phyloP scores from a whole-genome alignment of 139 green algal species.

The Chlamydomonas sphaeroides region DNA sequence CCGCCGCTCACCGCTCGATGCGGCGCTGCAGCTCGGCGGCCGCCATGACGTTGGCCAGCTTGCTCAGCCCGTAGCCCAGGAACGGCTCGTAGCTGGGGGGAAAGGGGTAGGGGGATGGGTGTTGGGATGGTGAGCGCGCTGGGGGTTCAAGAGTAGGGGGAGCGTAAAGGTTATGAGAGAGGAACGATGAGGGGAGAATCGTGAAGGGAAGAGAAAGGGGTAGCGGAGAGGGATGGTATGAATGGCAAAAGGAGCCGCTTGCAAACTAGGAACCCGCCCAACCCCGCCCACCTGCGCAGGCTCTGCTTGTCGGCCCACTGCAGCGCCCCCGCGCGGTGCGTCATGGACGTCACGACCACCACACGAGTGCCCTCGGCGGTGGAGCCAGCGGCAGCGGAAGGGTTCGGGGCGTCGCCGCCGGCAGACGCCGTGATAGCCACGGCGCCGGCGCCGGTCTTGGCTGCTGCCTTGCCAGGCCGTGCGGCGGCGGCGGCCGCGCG shows the following conservation, averaged over 20 bases:
- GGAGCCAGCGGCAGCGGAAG: too few species aligned
- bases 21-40: conserved; percentile 65
- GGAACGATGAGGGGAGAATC: too few species aligned
- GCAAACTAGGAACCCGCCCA: neutral
- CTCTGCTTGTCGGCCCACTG: conserved; percentile 61
- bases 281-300: neutral
- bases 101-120: too few species aligned
- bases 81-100: conserved; percentile 54
- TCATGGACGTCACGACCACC: conserved; percentile 63
- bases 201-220: too few species aligned
- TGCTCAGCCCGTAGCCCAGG: conserved; percentile 67
- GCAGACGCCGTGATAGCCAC: neutral
- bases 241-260: too few species aligned
- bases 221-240: too few species aligned
- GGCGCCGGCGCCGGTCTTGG: neutral
- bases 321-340: conserved; percentile 55
- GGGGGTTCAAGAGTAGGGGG: too few species aligned
- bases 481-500: neutral
- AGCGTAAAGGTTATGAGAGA: too few species aligned
- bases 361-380: conserved; percentile 28
- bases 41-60: conserved; percentile 70
- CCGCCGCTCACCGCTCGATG: conserved; percentile 48
- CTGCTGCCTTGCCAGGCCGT: too few species aligned
- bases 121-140: too few species aligned
- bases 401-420: too few species aligned